Conservation (phyloP, 495 filamentous ascomycete species). For the Aspergillus affinis region DNA sequence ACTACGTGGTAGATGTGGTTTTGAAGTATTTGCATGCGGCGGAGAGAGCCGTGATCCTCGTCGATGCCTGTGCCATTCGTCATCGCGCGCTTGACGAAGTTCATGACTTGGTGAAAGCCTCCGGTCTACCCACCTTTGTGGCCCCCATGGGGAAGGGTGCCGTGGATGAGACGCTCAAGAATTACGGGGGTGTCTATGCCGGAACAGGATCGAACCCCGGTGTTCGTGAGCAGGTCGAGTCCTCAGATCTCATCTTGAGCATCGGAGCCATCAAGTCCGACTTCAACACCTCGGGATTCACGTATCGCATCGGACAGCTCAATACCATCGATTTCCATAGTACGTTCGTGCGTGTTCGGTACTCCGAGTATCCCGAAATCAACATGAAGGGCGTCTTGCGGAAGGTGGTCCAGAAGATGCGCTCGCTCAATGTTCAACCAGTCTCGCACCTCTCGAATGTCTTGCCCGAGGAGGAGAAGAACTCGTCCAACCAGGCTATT, state of each 20-base stretch:
- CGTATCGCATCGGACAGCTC: conserved; percentile 76
- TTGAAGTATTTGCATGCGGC: conserved; percentile 74
- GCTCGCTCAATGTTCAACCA: conserved; percentile 52
- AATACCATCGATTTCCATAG: conserved; percentile 89
- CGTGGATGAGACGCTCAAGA: conserved; percentile 71
- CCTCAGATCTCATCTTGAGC: conserved; percentile 77
- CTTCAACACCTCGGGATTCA: conserved; percentile 90
- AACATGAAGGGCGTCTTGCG: conserved; percentile 84
- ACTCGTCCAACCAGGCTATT: conserved; percentile 55
- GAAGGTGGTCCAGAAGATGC: conserved; percentile 64
- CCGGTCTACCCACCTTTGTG: conserved; percentile 78
- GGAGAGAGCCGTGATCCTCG: conserved; percentile 75
- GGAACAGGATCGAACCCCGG: conserved; percentile 72
- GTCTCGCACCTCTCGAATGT: conserved; percentile 50
- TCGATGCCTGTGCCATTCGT: conserved; percentile 89
- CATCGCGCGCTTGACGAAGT: conserved; percentile 75
- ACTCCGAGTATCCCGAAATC: conserved; percentile 80
- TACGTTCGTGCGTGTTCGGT: conserved; percentile 69
- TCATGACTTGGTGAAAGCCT: conserved; percentile 72
- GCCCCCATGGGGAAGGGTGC: conserved; percentile 92
- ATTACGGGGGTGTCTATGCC: conserved; percentile 85
- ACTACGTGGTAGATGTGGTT: conserved; percentile 80
- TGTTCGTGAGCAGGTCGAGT: conserved; percentile 72
- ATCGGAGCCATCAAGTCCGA: conserved; percentile 85
- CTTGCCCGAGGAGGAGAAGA: conserved; percentile 53